Evolutionary conservation across 2,329 filamentous ascomycete species (phyloP).

Genomic region (Microdochium trichocladiopsis): DNA sequence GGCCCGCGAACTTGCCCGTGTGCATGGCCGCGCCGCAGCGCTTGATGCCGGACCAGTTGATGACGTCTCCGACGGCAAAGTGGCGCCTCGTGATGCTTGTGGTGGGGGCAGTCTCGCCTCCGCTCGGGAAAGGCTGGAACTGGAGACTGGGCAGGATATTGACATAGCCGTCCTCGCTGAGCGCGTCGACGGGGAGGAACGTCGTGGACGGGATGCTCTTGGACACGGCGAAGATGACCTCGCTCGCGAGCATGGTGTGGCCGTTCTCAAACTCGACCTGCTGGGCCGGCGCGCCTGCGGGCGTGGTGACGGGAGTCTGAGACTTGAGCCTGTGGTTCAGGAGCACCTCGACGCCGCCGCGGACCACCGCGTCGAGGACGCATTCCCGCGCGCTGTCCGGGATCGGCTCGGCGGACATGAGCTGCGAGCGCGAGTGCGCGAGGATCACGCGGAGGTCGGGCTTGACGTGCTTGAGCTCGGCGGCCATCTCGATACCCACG

Average conservation of each 20-base stretch:
- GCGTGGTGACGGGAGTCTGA: constrained; percentile 35
- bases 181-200: constrained; percentile 50
- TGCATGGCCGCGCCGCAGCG: constrained; percentile 71
- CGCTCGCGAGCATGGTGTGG: constrained; percentile 49
- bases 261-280: constrained; percentile 55
- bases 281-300: constrained; percentile 30
- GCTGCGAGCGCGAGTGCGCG: constrained; percentile 62
- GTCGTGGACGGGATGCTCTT: constrained; percentile 53
- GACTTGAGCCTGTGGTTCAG: constrained; percentile 51
- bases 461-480: constrained; percentile 64
- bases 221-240: constrained; percentile 65
- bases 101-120: constrained; percentile 26
- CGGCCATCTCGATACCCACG: constrained; percentile 76
- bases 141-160: constrained; percentile 50
- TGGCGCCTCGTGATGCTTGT: constrained; percentile 53
- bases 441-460: constrained; percentile 63
- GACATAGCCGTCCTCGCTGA: constrained; percentile 61
- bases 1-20: constrained; percentile 58
- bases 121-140: constrained; percentile 21
- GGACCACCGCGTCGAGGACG: constrained; percentile 48
- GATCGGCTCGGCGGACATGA: constrained; percentile 68
- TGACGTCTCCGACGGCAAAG: constrained; percentile 64
- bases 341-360: constrained; percentile 59
- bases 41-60: constrained; percentile 71
- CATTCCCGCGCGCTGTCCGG: constrained; percentile 62